Conservation (phyloP, 2,329 filamentous ascomycete genomes). For the Parastagonospora avenae region DNA sequence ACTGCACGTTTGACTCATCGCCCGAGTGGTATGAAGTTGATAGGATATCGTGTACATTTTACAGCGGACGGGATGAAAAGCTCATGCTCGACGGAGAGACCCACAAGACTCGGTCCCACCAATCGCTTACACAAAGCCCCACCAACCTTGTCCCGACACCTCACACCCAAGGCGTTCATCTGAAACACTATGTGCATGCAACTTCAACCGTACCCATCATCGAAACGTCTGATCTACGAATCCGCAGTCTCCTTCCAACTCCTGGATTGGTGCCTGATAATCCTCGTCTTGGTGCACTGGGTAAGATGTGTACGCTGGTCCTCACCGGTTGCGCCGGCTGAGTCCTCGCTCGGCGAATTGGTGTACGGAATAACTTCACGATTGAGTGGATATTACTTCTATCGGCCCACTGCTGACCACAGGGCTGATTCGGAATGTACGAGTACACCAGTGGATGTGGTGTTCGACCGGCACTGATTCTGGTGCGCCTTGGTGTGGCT, state of each 20-base stretch:
- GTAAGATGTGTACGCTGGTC: too few species aligned
- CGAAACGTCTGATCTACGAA: slow-evolving; percentile 14
- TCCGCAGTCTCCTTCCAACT: not conserved
- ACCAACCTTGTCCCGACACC: slow-evolving; percentile 10
- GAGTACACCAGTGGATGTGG: not conserved
- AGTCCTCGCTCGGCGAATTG: too few species aligned
- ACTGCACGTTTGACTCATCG: not conserved
- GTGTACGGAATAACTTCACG: too few species aligned
- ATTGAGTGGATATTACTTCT: not conserved
- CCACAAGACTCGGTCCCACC: not conserved
- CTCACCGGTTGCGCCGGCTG: too few species aligned
- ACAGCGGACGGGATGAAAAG: not conserved
- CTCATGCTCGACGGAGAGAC: not conserved
- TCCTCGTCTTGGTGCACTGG: too few species aligned
- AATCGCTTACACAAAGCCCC: slow-evolving; percentile 1
- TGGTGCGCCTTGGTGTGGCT: slow-evolving; percentile 7
- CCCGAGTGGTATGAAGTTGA: not conserved
- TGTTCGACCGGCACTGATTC: not conserved
- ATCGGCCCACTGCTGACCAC: not conserved
- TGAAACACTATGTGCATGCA: slow-evolving; percentile 11
- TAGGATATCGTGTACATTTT: too few species aligned
- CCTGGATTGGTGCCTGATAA: too few species aligned
- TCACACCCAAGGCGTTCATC: slow-evolving; percentile 5
- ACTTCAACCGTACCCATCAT: not conserved
- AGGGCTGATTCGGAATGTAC: not conserved